These are phyloP conservation scores for Styphnolobium japonicum DNA, from an alignment of 306 rosid genomes.

Conservation along the genomic window DNA sequence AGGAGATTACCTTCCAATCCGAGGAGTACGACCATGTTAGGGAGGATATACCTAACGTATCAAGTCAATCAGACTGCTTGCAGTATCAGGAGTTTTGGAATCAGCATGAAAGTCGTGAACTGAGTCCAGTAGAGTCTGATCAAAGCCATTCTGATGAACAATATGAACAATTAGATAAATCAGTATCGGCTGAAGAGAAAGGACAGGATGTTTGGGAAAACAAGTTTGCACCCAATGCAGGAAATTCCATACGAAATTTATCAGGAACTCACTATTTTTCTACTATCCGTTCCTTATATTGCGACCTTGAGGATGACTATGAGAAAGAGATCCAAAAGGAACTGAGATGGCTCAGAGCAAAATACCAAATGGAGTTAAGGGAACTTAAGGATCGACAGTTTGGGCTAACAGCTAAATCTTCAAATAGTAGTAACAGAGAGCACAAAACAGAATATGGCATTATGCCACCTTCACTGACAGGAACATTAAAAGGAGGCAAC, in stretches of 20 bases:
- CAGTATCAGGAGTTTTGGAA: slow-evolving; percentile 57
- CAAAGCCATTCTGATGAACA: slow-evolving; percentile 77
- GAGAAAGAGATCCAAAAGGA: slow-evolving; percentile 60
- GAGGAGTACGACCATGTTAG: slow-evolving; percentile 53
- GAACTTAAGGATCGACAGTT: slow-evolving; percentile 59
- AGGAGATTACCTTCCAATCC: slow-evolving; percentile 75
- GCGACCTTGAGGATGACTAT: slow-evolving; percentile 30
- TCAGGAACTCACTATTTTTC: slow-evolving; percentile 49
- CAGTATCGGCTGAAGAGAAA: slow-evolving; percentile 32
- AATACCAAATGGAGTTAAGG: slow-evolving; percentile 68
- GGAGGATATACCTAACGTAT: slow-evolving; percentile 37
- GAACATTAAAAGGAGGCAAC: slow-evolving; percentile 33
- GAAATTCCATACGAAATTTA: slow-evolving; percentile 33
- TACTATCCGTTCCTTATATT: slow-evolving; percentile 26
- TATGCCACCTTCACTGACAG: slow-evolving; percentile 31
- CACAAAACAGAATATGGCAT: slow-evolving; percentile 29
- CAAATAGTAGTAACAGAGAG: slow-evolving; percentile 24
- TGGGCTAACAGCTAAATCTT: slow-evolving; percentile 37
- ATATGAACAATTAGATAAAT: slow-evolving; percentile 48
- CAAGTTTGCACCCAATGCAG: background rate
- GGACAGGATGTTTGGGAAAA: slow-evolving; percentile 33
- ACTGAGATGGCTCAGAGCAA: slow-evolving; percentile 80
- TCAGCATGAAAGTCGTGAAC: slow-evolving; percentile 62
- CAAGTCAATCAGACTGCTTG: slow-evolving; percentile 37
- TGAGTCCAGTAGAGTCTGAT: slow-evolving; percentile 64